phyloP scores from a whole-genome alignment of 257 asterid species.

The Nicotiana benthamiana region DNA sequence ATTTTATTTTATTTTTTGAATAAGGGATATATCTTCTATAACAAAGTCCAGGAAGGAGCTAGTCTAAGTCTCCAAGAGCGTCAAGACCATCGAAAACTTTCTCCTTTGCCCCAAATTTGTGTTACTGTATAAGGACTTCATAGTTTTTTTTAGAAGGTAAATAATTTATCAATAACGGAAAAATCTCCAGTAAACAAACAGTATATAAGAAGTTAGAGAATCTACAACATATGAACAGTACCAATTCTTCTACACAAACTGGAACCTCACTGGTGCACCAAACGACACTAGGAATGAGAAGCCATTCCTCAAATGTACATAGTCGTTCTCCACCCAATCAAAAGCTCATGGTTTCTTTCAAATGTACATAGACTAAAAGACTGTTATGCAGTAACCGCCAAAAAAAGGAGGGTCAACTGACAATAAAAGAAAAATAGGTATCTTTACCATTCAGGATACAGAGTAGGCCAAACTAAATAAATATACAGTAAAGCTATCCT shows the following conservation, averaged over 20 bases:
- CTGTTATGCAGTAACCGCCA: neutral
- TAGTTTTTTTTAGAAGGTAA: neutral
- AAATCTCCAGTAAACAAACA: neutral
- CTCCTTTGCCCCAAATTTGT: neutral
- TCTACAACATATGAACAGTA: neutral
- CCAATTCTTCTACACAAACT: neutral
- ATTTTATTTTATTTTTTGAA: neutral
- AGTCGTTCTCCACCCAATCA: neutral
- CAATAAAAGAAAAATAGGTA: neutral
- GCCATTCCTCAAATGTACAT: neutral
- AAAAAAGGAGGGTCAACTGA: neutral
- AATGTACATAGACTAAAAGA: neutral
- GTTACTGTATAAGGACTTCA: neutral
- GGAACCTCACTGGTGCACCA: neutral
- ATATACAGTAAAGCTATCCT: neutral
- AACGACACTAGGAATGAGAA: neutral
- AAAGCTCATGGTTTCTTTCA: conserved; percentile 13
- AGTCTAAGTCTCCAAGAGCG: neutral
- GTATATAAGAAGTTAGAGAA: neutral
- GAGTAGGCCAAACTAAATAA: neutral
- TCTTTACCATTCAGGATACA: neutral
- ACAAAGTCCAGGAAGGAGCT: neutral
- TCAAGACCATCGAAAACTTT: neutral
- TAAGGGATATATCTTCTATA: no score
- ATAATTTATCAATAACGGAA: neutral